Evolutionary conservation across 768 basidiomycete species (phyloP), one percentile per base, ranked within the genome.

Genomic region (Tephrocybe sp.): DNA sequence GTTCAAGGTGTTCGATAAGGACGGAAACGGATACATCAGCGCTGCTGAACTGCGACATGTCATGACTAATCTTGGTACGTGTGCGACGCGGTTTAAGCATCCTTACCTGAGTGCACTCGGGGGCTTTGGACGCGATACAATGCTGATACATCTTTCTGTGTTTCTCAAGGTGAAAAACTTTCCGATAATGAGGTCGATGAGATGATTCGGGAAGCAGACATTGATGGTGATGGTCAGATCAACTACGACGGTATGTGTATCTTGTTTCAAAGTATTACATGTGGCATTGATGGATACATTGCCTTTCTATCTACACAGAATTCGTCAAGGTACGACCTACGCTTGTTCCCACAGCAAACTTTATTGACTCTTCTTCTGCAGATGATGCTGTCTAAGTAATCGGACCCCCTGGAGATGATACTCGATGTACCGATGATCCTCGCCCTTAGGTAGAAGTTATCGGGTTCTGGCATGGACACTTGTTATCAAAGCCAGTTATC

Each of bases 1-100:
- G 20, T 98, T 98, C 83, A 89, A 89, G 70, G 92, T 93, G 48
- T 97, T 97, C 62, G 95, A 98, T 72, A 94, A 92, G 81, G 92
- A 98, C 63, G 89, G 89, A 11, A 94, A 92, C 61, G 95, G 94
- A 14, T 89, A 77, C 63, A 97, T 98, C 71, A 86, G 79, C 32
- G 83, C 89, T 4, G 84, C 84, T 1, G 95, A 98, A 75, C 70
- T 97, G 67, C 79, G 86, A 65, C 85, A 89, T 61, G 92, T 97
- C 60, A 96, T 98, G 95, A 87, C 80, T 56, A 92, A 84, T 66
- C 78, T 97, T 51, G 89, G 92, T 89, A 59, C 45, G 82, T 58
- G 13, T n/a, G 17, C 22, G 26, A 26, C 26, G 26, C 26, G 26
- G 26, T 49, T 42, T n/a, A 20, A 19, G 4, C 30, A 19, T 34